Conservation (phyloP, 257 asterid genomes). For the Jasminum sambac region DNA sequence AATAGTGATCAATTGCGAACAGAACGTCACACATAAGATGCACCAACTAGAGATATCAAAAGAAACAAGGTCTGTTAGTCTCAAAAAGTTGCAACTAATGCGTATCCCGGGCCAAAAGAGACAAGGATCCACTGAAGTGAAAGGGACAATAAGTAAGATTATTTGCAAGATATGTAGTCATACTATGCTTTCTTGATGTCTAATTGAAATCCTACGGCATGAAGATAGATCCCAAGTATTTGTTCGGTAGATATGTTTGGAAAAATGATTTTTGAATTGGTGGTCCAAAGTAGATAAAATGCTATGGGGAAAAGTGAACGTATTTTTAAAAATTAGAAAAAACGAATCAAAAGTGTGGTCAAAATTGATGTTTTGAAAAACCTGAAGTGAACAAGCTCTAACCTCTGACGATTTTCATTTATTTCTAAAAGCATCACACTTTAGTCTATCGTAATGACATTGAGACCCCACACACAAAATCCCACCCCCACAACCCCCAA, state of each 20-base stretch:
- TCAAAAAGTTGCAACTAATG: slow-evolving; percentile 4
- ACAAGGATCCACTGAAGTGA: slow-evolving; percentile 8
- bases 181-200: slow-evolving; percentile 1
- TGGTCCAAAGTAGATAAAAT: no score
- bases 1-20: slow-evolving; percentile 3
- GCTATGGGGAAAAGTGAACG: no score
- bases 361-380: no score
- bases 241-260: no score
- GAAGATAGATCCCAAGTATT: background rate
- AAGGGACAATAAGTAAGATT: background rate
- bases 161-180: background rate
- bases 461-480: background rate
- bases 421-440: slow-evolving; percentile 10
- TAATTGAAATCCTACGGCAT: background rate
- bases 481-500: no score
- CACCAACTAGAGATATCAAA: background rate
- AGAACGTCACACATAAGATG: background rate
- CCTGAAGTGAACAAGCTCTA: background rate
- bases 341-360: no score
- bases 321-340: no score
- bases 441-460: background rate
- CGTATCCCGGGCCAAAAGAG: slow-evolving; percentile 2
- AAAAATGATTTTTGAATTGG: no score
- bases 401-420: slow-evolving; percentile 3
- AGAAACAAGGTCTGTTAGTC: background rate